phyloP scores from a whole-genome alignment of 768 basidiomycete genomes.

The Mycena alexandri region DNA sequence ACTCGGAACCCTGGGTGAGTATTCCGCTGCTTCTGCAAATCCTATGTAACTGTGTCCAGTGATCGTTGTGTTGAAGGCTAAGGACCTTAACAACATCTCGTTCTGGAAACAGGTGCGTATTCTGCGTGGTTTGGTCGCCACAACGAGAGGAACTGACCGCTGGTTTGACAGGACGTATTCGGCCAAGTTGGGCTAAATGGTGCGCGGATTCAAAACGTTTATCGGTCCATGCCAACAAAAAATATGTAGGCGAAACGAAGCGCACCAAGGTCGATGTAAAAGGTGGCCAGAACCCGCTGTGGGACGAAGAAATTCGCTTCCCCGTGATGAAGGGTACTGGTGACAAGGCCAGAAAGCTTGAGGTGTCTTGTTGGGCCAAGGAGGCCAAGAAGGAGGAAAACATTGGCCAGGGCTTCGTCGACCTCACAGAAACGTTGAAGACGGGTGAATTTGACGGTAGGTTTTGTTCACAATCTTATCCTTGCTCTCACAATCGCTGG shows the following conservation, averaged over 20 bases:
- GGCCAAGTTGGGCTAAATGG: constrained; percentile 73
- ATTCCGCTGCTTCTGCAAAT: constrained; percentile 49
- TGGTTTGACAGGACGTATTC: constrained; percentile 90
- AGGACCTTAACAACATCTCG: constrained; percentile 85
- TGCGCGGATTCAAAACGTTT: constrained; percentile 34
- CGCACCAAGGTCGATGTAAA: constrained; percentile 81
- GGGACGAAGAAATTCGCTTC: constrained; percentile 92
- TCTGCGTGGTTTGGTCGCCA: too few relatives aligned
- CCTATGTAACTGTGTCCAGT: constrained; percentile 8
- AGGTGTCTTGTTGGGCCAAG: constrained; percentile 84
- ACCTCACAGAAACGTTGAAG: constrained; percentile 83
- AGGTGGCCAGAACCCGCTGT: constrained; percentile 94
- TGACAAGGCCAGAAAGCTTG: constrained; percentile 71
- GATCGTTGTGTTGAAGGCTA: constrained; percentile 76
- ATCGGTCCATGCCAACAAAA: constrained; percentile 11
- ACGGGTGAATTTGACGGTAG: constrained; percentile 93
- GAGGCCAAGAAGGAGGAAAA: constrained; percentile 80
- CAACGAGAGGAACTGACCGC: too few relatives aligned
- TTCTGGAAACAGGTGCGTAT: constrained; percentile 91
- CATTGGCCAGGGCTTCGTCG: constrained; percentile 80
- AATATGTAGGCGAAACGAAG: constrained; percentile 64
- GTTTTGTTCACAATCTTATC: constrained; percentile 41
- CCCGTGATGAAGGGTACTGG: constrained; percentile 69
- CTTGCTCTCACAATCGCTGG: constrained; percentile 47
- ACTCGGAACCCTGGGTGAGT: constrained; percentile 57